Evolutionary conservation across 139 green algal species (phyloP).

Genomic region (Micromonas pusilla): DNA sequence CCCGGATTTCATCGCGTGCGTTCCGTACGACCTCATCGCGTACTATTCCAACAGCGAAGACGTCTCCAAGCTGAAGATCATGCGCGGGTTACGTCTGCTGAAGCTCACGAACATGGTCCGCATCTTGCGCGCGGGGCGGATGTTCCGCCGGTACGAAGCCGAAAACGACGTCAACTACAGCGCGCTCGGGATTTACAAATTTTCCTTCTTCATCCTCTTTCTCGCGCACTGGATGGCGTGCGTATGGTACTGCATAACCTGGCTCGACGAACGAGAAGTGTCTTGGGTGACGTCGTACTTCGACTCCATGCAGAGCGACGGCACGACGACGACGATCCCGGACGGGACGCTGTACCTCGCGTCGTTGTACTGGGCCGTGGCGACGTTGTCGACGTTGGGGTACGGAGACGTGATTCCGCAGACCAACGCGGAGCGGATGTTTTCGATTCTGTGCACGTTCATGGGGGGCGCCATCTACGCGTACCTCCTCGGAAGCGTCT

Average conservation of each 20-base stretch:
- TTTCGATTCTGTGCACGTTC: constrained; percentile 41
- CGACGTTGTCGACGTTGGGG: constrained; percentile 21
- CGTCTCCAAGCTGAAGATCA: background rate
- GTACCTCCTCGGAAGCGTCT: constrained; percentile 24
- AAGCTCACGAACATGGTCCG: constrained; percentile 11
- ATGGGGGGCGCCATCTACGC: constrained; percentile 41
- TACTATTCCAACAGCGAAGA: background rate
- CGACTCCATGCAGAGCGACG: background rate
- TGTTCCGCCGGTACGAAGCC: constrained; percentile 15
- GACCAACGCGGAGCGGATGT: constrained; percentile 29
- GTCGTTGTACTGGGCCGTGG: constrained; percentile 26
- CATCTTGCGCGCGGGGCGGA: constrained; percentile 7
- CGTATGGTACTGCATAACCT: background rate
- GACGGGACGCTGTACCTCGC: background rate
- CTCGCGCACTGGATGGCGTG: constrained; percentile 29
- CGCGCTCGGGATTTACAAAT: background rate
- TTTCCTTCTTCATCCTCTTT: constrained; percentile 1
- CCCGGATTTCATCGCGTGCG: constrained; percentile 11
- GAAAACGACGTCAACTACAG: background rate
- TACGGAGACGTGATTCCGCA: constrained; percentile 29
- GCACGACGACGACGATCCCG: background rate
- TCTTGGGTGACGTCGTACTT: constrained; percentile 9
- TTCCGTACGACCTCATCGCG: constrained; percentile 13
- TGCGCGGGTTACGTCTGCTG: constrained; percentile 8
- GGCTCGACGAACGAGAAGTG: background rate